Evolutionary conservation across 208 protist genomes (phyloP), one percentile per base, ranked within the genome.

Genomic region (Acanthamoeba polyphaga): DNA sequence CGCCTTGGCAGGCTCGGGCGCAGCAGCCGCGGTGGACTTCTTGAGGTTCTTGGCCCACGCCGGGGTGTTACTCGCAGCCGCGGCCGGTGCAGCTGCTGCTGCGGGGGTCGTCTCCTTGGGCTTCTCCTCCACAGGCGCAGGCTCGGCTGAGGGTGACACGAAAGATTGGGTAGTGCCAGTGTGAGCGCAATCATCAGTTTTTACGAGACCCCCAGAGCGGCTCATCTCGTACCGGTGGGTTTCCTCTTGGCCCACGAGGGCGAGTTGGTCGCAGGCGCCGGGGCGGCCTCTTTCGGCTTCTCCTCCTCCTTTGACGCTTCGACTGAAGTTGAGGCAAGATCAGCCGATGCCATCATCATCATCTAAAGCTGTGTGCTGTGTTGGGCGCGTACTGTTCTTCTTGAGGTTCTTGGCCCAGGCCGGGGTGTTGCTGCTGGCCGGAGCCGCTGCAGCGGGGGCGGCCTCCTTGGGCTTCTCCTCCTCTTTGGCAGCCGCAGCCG

Each of bases 341-440:
- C 38, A 38, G 38, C 38, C 38, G 3, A 38, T 38, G 38, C 38
- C 38, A 38, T 38, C 38, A 38, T 38, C 38, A 38, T 38, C 38
- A 38, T 38, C 38, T 38, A 38, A 3, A 38, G 38, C n/a, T 29
- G 29, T 24, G 17, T 15, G 66, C 1, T 19, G 55, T 60, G 38
- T 38, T 38, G 38, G 51, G 24, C 7, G 7, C 12, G 70, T n/a
- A 43, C 19, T 43, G 70, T n/a, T 78, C 38, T 78, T 78, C 70
- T 78, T 78, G 70, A 78, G 70, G 70, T 78, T 78, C 70, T 78
- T 78, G n/a, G 70, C 70, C 70, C 70, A 78, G 8, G 70, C 70
- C 6, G 70, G 70, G 10, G 19, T n/a, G 60, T n/a, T 66, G n/a
- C 19, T 24, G 70, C 70, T 0, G 70, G 66, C 38, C 38, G 38